Conservation (phyloP, 768 basidiomycete species). For the Mycena galericulata region DNA sequence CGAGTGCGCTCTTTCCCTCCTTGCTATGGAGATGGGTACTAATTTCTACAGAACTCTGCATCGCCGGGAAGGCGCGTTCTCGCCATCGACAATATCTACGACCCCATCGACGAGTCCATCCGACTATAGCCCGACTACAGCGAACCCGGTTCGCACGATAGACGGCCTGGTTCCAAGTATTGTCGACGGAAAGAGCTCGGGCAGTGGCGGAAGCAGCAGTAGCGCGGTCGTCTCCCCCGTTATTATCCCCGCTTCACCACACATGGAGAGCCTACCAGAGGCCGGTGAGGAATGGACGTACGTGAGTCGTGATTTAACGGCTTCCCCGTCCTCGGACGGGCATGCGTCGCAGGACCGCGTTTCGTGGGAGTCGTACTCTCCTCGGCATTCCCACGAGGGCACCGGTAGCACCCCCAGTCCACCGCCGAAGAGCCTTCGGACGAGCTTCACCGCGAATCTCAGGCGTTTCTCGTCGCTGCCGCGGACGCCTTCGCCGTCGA, state of each 20-base stretch:
- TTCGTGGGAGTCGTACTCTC: slow-evolving; percentile 36
- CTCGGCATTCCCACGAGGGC: slow-evolving; percentile 36
- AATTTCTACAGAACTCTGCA: slow-evolving; percentile 47
- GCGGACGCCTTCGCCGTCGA: slow-evolving; percentile 73
- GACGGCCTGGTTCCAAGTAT: slow-evolving; percentile 26
- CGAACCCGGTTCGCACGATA: slow-evolving; percentile 21
- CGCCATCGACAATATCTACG: slow-evolving; percentile 55
- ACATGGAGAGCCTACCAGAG: slow-evolving; percentile 42
- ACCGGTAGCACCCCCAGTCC: slow-evolving; percentile 53
- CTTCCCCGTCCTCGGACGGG: slow-evolving; percentile 30
- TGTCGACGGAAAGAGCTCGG: slow-evolving; percentile 6
- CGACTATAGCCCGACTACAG: slow-evolving; percentile 26
- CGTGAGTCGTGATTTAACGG: slow-evolving; percentile 33
- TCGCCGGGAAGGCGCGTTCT: slow-evolving; percentile 76
- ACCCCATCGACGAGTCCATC: slow-evolving; percentile 37
- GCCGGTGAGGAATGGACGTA: slow-evolving; percentile 34
- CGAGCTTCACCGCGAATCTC: slow-evolving; percentile 58
- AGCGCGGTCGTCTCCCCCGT: slow-evolving; percentile 44
- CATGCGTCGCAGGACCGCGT: slow-evolving; percentile 31
- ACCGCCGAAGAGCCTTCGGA: slow-evolving; percentile 62
- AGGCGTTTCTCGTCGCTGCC: slow-evolving; percentile 71
- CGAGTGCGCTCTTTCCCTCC: slow-evolving; percentile 15
- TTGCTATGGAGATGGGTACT: slow-evolving; percentile 22
- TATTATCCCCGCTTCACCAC: slow-evolving; percentile 53
- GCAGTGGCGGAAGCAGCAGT: slow-evolving; percentile 39